Evolutionary conservation across 345 rosid species (phyloP).

Genomic region (Salix exigua): DNA sequence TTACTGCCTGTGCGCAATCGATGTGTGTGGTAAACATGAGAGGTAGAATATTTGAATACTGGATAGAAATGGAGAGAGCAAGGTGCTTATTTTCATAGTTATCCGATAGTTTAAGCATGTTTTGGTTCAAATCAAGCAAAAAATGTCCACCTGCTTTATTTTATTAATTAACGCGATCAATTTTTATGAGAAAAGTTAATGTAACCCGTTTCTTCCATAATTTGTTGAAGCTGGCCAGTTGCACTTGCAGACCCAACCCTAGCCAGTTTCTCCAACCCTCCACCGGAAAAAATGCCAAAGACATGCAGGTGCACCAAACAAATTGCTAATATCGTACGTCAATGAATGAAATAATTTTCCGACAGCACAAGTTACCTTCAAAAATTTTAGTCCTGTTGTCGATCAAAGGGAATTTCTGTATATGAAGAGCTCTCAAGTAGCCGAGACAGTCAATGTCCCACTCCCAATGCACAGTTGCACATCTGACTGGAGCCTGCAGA

Average conservation of each 20-base stretch:
- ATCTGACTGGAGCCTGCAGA: constrained; percentile 30
- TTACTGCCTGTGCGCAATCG: no score
- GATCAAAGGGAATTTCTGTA: background rate
- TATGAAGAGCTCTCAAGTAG: background rate
- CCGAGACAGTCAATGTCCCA: constrained; percentile 36
- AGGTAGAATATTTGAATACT: background rate
- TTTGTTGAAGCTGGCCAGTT: background rate
- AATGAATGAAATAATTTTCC: background rate
- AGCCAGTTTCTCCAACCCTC: background rate
- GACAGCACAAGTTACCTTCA: background rate
- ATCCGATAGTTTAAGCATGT: background rate
- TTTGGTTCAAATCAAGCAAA: background rate
- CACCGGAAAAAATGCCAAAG: background rate
- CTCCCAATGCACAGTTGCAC: constrained; percentile 25
- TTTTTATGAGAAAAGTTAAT: background rate
- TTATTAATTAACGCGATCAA: background rate
- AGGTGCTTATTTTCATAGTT: background rate
- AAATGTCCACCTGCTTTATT: no score
- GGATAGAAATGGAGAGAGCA: background rate
- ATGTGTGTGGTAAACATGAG: background rate
- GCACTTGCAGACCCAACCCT: background rate
- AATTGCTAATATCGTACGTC: background rate
- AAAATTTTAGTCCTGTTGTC: background rate
- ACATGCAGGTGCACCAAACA: background rate
- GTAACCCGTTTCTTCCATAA: background rate